Percentiles rank a stretch among this genome's conserved stretches.
phyloP scores from a whole-genome alignment of 108 stramenopile genomes.

The Nitzschia palea region DNA sequence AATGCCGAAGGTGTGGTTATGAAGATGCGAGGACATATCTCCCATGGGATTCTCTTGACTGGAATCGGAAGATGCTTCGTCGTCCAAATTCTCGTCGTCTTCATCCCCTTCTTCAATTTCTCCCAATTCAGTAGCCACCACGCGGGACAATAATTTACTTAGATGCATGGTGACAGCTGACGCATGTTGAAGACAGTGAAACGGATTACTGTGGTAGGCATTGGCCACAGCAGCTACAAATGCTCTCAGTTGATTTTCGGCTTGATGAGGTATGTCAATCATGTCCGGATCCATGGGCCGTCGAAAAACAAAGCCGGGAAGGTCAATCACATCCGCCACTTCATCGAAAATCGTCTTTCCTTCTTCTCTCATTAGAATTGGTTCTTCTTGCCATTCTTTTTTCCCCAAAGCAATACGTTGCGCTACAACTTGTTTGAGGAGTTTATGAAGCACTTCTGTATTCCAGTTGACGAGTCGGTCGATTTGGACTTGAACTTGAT shows the following conservation, averaged over 20 bases:
- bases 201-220: slow-evolving; percentile 20
- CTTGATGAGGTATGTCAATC: slow-evolving; percentile 1
- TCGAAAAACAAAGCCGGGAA: slow-evolving; percentile 8
- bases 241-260: background rate
- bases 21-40: background rate
- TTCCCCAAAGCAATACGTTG: slow-evolving; percentile 13
- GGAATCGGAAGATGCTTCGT: background rate
- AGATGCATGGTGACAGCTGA: background rate
- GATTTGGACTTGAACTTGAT: slow-evolving; percentile 1
- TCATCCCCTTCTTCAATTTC: slow-evolving; percentile 11
- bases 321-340: slow-evolving; percentile 18
- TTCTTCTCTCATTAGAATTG: background rate
- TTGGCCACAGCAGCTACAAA: slow-evolving; percentile 14
- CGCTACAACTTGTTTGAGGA: slow-evolving; percentile 20
- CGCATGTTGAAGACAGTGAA: slow-evolving; percentile 13
- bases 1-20: slow-evolving; percentile 57
- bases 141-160: slow-evolving; percentile 6
- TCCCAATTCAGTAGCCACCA: background rate
- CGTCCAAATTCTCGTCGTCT: background rate
- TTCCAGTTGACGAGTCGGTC: slow-evolving; percentile 35
- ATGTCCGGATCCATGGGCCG: slow-evolving; percentile 4
- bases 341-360: slow-evolving; percentile 7
- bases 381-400: slow-evolving; percentile 11
- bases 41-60: background rate
- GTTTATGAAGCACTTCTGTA: slow-evolving; percentile 13